Evolutionary conservation across 2,329 filamentous ascomycete genomes (phyloP), one percentile per base, ranked within the genome.

Genomic region (Fusarium lyarnte): DNA sequence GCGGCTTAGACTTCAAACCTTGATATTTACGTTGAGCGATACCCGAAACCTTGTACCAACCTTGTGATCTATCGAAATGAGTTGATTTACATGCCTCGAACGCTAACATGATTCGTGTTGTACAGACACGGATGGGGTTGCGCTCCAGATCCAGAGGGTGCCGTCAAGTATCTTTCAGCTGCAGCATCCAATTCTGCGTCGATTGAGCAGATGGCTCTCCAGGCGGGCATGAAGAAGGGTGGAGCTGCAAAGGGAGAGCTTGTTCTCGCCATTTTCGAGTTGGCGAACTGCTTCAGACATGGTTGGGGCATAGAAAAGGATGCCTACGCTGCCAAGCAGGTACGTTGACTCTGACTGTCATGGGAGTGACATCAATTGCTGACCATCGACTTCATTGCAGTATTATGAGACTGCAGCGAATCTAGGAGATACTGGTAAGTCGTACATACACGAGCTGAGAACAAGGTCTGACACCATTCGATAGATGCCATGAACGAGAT

Each of bases 331-430:
- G 96, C 96, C 54, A 91, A 91, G 81, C 88, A 91, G 85, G 89
- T 91, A 76, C 77, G 71, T 60, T 45, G 29, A 57, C 53, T 46
- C 53, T 49, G 16, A 41, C 21, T n/a, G 46, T 39, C 36, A 27
- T 35, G 27, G 52, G 41, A 51, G 38, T 29, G 43, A 35, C 35
- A 65, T 59, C 39, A 58, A 43, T 57, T 54, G 58, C 55, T 72
- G 43, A 74, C 29, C 31, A 49, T 63, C 43, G 46, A 23, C 45
- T 23, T 52, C 27, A 23, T 49, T 39, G 36, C 87, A 97, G 87
- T 99, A 98, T 82, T 99, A 98, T 82, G 95, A 98, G 84, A 98
- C 95, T 14, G 96, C 96, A 33, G 96, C 96, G 68, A 98, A 99
- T 81, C 85, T 99, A 74, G 96, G 96, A 69, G 96, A 99, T 82